Conservation (phyloP, 768 basidiomycete species). For the Trametes maxima region DNA sequence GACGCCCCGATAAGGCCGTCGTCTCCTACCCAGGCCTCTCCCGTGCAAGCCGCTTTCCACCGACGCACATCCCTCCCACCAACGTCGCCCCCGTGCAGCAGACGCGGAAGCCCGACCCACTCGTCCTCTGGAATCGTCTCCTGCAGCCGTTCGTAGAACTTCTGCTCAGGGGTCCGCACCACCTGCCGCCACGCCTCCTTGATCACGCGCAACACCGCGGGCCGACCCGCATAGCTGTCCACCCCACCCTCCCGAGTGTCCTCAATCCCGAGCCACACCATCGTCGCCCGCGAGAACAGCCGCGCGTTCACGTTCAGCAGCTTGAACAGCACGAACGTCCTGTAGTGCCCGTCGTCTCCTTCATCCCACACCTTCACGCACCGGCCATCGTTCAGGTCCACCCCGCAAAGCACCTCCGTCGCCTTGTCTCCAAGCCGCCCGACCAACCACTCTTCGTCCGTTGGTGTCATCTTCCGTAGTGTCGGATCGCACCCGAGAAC, state of each 20-base stretch:
- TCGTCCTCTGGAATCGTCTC: background rate
- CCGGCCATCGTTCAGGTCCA: background rate
- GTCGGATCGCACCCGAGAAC: conserved; percentile 10
- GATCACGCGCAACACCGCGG: background rate
- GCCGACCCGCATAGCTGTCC: background rate
- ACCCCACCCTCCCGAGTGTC: background rate
- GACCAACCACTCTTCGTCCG: background rate
- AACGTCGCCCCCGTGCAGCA: background rate
- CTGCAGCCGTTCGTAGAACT: conserved; percentile 4
- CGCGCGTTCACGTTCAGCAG: conserved; percentile 11
- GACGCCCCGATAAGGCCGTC: background rate
- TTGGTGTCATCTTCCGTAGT: background rate
- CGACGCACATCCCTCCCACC: background rate
- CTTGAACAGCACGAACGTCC: background rate
- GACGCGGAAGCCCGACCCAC: background rate
- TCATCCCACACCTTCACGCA: background rate
- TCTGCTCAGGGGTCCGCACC: conserved; percentile 1
- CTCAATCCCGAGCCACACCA: conserved; percentile 17
- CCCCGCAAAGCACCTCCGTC: background rate
- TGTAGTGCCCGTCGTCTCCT: background rate
- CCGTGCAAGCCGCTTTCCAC: background rate
- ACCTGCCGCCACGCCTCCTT: conserved; percentile 21
- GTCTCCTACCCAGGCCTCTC: background rate
- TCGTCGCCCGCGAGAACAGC: conserved; percentile 20
- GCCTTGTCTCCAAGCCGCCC: background rate